Percentiles rank a stretch among this genome's conserved stretches.
Conservation (phyloP, 2,329 filamentous ascomycete species). For the Botrytis cinerea region DNA sequence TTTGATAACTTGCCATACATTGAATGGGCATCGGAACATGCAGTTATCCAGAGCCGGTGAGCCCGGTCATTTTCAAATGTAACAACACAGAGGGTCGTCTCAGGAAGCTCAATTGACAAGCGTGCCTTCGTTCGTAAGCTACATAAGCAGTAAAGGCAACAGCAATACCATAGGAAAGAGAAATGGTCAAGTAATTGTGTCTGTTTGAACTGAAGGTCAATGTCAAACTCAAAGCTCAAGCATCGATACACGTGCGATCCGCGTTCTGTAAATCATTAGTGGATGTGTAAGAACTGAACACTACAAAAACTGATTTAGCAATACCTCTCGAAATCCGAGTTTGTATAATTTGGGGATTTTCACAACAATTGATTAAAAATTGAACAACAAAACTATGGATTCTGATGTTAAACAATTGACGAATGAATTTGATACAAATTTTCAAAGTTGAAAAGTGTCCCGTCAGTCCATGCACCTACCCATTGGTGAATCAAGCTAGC, state of each 20-base stretch:
- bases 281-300: background rate
- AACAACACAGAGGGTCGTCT: background rate
- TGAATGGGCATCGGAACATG: background rate
- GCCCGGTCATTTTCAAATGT: background rate
- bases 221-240: background rate
- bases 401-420: background rate
- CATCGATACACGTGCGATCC: background rate
- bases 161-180: background rate
- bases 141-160: background rate
- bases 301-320: background rate
- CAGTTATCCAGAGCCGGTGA: conserved; percentile 1
- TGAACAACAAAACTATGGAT: background rate
- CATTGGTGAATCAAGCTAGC: conserved; percentile 14
- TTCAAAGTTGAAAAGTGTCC: background rate
- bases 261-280: conserved; percentile 5
- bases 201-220: background rate
- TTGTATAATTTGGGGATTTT: background rate
- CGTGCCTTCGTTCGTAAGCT: no score
- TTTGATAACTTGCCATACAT: background rate
- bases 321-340: background rate
- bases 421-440: background rate
- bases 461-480: background rate
- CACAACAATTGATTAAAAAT: background rate
- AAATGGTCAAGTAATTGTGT: background rate
- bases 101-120: background rate